Percentiles rank a stretch among this genome's conserved stretches.
These are phyloP conservation scores for Fusarium gaditjirri DNA, from an alignment of 2,329 filamentous ascomycete genomes.

Conservation along the genomic window DNA sequence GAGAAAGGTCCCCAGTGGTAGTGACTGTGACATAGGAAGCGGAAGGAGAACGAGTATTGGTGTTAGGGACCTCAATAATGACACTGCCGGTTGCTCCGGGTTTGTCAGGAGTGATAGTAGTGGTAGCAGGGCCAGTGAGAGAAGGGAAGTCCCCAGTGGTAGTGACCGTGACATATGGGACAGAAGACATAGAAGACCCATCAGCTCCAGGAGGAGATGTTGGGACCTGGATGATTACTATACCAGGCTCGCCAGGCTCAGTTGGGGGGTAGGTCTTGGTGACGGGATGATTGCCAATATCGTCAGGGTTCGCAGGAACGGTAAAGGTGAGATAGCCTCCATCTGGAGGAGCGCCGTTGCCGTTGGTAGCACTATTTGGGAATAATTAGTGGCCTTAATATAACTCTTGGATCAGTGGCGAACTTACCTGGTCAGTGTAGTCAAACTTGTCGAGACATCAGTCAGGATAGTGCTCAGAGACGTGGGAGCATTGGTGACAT, in stretches of 20 bases:
- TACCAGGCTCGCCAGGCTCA: fast-evolving
- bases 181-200: fast-evolving
- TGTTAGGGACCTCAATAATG: background rate
- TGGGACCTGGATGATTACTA: background rate
- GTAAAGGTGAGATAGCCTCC: background rate
- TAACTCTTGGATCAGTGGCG: fast-evolving
- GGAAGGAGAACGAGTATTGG: fast-evolving
- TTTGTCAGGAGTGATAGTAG: background rate
- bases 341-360: background rate
- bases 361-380: background rate
- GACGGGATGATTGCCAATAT: background rate
- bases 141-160: background rate
- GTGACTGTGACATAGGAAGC: background rate
- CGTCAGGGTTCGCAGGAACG: background rate
- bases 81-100: background rate
- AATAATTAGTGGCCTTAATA: background rate
- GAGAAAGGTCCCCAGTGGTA: background rate
- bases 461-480: background rate
- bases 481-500: background rate
- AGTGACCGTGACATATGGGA: background rate
- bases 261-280: background rate
- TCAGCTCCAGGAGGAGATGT: background rate
- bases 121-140: background rate
- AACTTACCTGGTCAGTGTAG: background rate
- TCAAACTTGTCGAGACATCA: background rate